Evolutionary conservation across 805 yeast genomes (phyloP), one percentile per base, ranked within the genome.

Genomic region (Candida dendrica): DNA sequence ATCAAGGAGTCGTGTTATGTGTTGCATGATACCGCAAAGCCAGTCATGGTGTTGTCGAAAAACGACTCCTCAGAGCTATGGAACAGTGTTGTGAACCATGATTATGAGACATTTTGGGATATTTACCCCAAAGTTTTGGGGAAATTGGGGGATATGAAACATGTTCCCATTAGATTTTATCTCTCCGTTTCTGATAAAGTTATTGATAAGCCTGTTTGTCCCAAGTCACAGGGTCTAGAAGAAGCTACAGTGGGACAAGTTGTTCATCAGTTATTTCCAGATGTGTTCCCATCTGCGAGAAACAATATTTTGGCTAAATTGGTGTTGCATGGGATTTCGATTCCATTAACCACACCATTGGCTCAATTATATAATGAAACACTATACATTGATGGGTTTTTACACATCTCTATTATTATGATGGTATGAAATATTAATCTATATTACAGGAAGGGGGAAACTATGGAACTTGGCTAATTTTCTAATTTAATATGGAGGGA

Each of bases 1-100:
- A 63, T 88, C 56, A 91, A 93, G 53, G 97, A 91, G 55, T 74
- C 88, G 4, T 79, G 88, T 52, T 87, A 72, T 53, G 76, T 88
- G 0, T 59, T 84, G 31, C 78, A 81, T 48, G 95, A 95, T 0
- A 74, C 77, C n/a, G 72, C 95, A 6, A 87, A 84, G 46, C 72
- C 79, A 2, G 75, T 91, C n/a, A 84, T 91, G 95, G 70, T 71
- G 20, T 63, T 91, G 42, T 75, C 93, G 6, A 79, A 77, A 46
- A 69, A 68, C 1, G 81, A 82, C 40, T 73, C 91, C 0, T 60
- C 66, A 19, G 54, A 55, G 1, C 65, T 88, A 38, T 84, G 90
- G 84, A 49, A 65, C 1, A 60, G 82, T 9, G 68, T 80, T 4
- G 45, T 50, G 27, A 26, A 39, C 3, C 72, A 66, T 50, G 69